Percentiles rank a stretch among this genome's conserved stretches.
Evolutionary conservation across 495 filamentous ascomycete species (phyloP).

Genomic region (Xylaria cubensis): DNA sequence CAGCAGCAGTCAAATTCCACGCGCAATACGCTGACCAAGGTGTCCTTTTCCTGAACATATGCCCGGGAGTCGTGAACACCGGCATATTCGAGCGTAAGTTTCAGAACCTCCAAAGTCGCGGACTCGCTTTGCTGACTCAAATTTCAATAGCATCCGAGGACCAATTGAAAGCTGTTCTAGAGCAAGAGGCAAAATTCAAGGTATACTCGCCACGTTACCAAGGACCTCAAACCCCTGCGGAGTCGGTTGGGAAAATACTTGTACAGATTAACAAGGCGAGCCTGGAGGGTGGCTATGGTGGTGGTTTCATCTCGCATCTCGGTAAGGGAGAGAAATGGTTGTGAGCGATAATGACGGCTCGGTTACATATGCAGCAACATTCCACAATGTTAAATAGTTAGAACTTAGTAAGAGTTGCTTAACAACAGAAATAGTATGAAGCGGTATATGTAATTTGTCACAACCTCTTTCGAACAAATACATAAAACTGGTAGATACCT

Average conservation of each 20-base stretch:
- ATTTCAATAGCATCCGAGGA: conserved; percentile 43
- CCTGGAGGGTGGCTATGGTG: conserved; percentile 54
- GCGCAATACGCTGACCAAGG: conserved; percentile 56
- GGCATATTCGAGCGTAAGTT: conserved; percentile 28
- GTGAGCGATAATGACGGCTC: not conserved
- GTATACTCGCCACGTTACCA: conserved; percentile 56
- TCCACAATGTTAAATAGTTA: not conserved
- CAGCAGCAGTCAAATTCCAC: conserved; percentile 52
- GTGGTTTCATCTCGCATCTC: conserved; percentile 57
- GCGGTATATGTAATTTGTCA: too few species aligned
- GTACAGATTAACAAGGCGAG: conserved; percentile 49
- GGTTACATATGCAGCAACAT: not conserved
- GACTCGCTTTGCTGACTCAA: not conserved
- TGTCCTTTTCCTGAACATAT: conserved; percentile 52
- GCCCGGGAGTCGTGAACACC: conserved; percentile 38
- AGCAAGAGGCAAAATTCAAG: conserved; percentile 44
- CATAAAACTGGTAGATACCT: too few species aligned
- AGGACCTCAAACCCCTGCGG: conserved; percentile 47
- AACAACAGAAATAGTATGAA: too few species aligned
- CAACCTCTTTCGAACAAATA: too few species aligned
- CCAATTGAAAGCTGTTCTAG: conserved; percentile 39
- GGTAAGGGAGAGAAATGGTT: conserved; percentile 57
- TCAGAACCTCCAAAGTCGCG: not conserved
- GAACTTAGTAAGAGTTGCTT: too few species aligned
- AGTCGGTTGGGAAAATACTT: conserved; percentile 46